These are phyloP conservation scores for Rhinocladiella similis DNA, from an alignment of 2,329 filamentous ascomycete genomes.

Conservation along the genomic window DNA sequence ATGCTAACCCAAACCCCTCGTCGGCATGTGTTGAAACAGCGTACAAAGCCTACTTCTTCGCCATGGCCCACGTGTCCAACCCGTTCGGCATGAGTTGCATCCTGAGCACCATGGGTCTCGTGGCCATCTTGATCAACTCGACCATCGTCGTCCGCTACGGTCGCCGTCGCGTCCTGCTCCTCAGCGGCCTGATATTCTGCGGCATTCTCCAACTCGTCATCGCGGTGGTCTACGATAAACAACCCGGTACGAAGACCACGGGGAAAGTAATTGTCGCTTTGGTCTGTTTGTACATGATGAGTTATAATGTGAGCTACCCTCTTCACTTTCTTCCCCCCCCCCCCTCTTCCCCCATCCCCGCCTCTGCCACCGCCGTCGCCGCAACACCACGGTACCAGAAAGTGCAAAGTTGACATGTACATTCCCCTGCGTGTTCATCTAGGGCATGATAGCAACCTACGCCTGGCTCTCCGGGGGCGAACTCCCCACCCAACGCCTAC, in stretches of 20 bases:
- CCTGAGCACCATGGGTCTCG: constrained; percentile 53
- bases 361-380: too few species aligned
- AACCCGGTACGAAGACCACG: constrained; percentile 38
- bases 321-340: too few species aligned
- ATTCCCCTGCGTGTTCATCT: constrained; percentile 52
- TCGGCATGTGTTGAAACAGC: too few species aligned
- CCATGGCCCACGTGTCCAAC: constrained; percentile 56
- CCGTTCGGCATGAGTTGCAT: constrained; percentile 60
- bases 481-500: constrained; percentile 57
- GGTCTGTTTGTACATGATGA: constrained; percentile 54
- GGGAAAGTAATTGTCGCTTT: constrained; percentile 50
- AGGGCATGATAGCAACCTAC: constrained; percentile 56
- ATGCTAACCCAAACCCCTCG: too few species aligned
- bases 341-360: too few species aligned
- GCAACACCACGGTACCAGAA: too few species aligned
- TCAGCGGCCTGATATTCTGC: constrained; percentile 52
- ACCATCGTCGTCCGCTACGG: constrained; percentile 54
- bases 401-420: too few species aligned
- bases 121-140: constrained; percentile 56
- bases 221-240: constrained; percentile 53
- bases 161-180: constrained; percentile 54
- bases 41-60: constrained; percentile 60
- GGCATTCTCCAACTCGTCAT: constrained; percentile 56
- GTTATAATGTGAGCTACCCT: constrained; percentile 47
- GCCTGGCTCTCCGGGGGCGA: constrained; percentile 58